Conservation (phyloP, 2,329 filamentous ascomycete species). For the Pestalotiopsis sp. region DNA sequence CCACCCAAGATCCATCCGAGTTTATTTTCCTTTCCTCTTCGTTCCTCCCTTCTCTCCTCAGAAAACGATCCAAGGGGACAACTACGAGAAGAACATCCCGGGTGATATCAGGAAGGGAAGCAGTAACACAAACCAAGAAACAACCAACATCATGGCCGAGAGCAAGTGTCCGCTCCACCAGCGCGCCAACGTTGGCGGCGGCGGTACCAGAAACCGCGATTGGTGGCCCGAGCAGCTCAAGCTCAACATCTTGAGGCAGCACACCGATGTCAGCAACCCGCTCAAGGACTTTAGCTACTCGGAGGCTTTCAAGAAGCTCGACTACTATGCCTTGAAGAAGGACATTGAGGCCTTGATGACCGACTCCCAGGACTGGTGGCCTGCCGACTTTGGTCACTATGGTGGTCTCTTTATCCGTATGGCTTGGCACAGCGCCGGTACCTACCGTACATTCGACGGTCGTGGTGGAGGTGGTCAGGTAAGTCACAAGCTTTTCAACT, state of each 20-base stretch:
- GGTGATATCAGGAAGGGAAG: background rate
- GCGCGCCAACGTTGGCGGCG: constrained; percentile 5
- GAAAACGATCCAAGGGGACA: background rate
- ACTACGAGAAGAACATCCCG: background rate
- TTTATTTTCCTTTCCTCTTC: background rate
- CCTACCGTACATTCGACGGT: constrained; percentile 74
- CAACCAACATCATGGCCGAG: constrained; percentile 1
- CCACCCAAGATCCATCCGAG: background rate
- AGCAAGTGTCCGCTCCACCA: constrained; percentile 9
- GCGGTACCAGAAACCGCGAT: constrained; percentile 67
- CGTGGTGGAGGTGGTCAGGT: constrained; percentile 68
- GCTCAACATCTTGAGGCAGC: constrained; percentile 74
- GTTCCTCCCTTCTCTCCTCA: background rate
- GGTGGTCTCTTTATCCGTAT: constrained; percentile 79
- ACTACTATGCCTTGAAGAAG: constrained; percentile 73
- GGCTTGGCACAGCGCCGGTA: constrained; percentile 81
- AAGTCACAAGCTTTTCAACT: background rate
- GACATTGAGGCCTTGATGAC: constrained; percentile 74
- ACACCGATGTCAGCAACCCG: constrained; percentile 65
- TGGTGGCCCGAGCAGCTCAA: constrained; percentile 74
- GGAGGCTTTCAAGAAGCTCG: constrained; percentile 70
- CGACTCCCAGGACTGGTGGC: constrained; percentile 80
- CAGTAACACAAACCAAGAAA: background rate
- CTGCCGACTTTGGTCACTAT: constrained; percentile 80
- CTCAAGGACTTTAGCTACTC: constrained; percentile 72